phyloP scores from a whole-genome alignment of 202 grass and related monocot genomes.

The Setaria italica region DNA sequence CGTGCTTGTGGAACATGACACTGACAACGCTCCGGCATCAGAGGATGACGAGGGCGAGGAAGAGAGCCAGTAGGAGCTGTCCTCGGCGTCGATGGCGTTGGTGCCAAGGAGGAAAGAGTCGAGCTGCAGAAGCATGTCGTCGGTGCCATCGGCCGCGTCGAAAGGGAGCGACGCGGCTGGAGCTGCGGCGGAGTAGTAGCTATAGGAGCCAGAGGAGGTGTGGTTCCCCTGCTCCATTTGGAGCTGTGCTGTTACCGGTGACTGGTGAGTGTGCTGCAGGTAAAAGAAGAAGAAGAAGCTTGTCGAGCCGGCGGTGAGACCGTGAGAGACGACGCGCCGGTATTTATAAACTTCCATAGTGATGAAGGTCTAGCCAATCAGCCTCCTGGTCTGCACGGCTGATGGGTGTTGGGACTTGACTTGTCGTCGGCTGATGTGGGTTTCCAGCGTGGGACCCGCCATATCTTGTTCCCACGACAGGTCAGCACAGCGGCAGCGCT shows the following conservation, averaged over 20 bases:
- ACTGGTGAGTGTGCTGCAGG: neutral
- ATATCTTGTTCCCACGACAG: neutral
- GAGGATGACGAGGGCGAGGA: neutral
- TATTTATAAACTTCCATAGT: neutral
- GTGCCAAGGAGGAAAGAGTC: neutral
- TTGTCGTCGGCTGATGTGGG: neutral
- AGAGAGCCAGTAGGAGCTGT: neutral
- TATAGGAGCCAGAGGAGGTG: neutral
- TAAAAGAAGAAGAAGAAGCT: neutral
- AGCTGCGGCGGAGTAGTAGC: neutral
- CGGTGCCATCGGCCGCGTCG: neutral
- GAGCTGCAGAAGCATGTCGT: neutral
- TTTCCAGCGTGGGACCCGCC: neutral
- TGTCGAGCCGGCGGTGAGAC: neutral
- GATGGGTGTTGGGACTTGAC: neutral
- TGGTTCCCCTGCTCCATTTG: neutral
- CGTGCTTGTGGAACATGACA: neutral
- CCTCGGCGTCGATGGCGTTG: neutral
- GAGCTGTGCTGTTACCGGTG: neutral
- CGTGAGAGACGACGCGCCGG: neutral
- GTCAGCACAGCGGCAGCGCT: neutral
- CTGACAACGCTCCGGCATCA: neutral
- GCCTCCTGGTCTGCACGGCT: neutral
- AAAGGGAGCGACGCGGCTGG: neutral
- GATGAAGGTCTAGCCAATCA: no score